Evolutionary conservation across 2,329 filamentous ascomycete genomes (phyloP).

Genomic region (Fusarium subglutinans): DNA sequence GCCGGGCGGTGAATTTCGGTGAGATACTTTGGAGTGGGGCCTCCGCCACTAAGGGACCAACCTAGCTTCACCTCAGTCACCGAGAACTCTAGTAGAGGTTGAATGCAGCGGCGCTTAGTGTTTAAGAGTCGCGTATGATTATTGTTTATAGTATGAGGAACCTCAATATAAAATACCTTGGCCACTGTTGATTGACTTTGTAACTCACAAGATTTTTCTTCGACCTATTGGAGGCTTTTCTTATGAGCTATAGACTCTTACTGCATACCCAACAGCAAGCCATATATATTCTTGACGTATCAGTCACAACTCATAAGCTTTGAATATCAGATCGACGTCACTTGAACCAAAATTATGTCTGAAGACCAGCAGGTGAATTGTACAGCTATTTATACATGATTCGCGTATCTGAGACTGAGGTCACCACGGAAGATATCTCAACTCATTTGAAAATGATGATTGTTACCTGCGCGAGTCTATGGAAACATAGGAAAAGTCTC

Average conservation of each 20-base stretch:
- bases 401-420: slow-evolving; percentile 14
- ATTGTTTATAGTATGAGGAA: background rate
- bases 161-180: too few species aligned
- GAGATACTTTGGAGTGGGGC: slow-evolving; percentile 21
- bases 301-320: background rate
- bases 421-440: slow-evolving; percentile 32
- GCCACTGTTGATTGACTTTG: background rate
- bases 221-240: too few species aligned
- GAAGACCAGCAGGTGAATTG: slow-evolving; percentile 28
- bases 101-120: background rate
- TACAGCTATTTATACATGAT: slow-evolving; percentile 43
- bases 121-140: background rate
- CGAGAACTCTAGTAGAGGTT: background rate
- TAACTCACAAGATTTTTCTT: background rate
- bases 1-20: slow-evolving; percentile 50
- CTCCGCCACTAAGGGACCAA: background rate
- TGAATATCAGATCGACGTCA: background rate
- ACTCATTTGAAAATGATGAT: slow-evolving; percentile 43
- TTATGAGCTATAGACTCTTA: background rate
- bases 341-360: background rate
- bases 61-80: background rate
- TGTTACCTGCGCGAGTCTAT: slow-evolving; percentile 50
- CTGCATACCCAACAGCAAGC: background rate
- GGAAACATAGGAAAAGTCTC: slow-evolving; percentile 40
- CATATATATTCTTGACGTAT: background rate